Percentiles rank a stretch among this genome's conserved stretches.
Conservation (phyloP, 768 basidiomycete genomes). For the Phanerochaete sordida region DNA sequence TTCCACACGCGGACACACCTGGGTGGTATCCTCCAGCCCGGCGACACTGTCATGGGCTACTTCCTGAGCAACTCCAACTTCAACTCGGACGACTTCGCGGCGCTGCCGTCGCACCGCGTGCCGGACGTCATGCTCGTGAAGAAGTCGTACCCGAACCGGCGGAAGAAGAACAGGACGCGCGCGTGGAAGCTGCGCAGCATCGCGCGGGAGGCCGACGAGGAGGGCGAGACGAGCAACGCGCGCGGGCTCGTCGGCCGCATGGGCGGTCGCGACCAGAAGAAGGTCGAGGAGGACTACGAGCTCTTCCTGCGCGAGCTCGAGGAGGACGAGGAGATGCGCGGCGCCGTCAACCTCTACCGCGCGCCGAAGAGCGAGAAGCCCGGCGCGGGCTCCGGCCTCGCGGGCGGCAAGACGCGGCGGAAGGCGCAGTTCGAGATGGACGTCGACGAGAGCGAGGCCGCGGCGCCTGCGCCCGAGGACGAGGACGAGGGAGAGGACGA, state of each 20-base stretch:
- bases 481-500: conserved; percentile 57
- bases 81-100: conserved; percentile 85
- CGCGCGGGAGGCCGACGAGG: conserved; percentile 87
- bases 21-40: conserved; percentile 89
- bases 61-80: conserved; percentile 86
- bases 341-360: conserved; percentile 85
- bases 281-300: conserved; percentile 97
- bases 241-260: conserved; percentile 86
- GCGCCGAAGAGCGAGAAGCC: conserved; percentile 52
- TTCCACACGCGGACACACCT: conserved; percentile 97
- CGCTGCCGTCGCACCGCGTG: conserved; percentile 59
- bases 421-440: conserved; percentile 63
- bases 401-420: conserved; percentile 36
- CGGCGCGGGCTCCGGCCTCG: conserved; percentile 38
- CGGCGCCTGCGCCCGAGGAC: conserved; percentile 25
- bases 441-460: conserved; percentile 45
- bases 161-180: conserved; percentile 86
- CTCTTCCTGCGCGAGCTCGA: conserved; percentile 90
- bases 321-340: conserved; percentile 90
- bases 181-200: conserved; percentile 91
- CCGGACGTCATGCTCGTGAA: conserved; percentile 93
- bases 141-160: conserved; percentile 90
- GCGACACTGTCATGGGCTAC: conserved; percentile 91
- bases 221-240: conserved; percentile 71
- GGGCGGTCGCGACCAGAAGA: conserved; percentile 87